Base-by-base conservation (phyloP, 495 filamentous ascomycete genomes). In the Penicillium cataractarum region DNA sequence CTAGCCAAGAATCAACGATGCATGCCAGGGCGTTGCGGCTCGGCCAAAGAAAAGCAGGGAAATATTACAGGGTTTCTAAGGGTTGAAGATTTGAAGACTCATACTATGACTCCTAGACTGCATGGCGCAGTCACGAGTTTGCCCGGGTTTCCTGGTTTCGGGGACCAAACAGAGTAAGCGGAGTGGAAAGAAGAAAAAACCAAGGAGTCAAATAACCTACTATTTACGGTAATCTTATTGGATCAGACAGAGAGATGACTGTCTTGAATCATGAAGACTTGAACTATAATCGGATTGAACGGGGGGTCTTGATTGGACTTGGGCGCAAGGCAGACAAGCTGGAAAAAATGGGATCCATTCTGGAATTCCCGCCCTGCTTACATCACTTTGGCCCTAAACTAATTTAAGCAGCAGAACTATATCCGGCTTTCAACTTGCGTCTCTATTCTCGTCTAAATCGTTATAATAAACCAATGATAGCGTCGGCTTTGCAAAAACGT, bases 361-460 rank as follows among this genome's bases (percentile, higher is more conserved):
- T 40, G 37, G 15, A 40, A n/a, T 54, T 51, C 59, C 60, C 31
- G 52, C 56, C 54, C 63, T 49, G 61, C 61, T 64, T 64, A 64
- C 61, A n/a, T 57, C 58, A 57, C 49, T 39, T n/a, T 17, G 19
- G 51, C 48, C 46, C 60, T 60, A 66, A 62, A 60, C 64, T 49
- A 55, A 60, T 63, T 55, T 42, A 31, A 63, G 64, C 19, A 61
- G 19, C 58, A 42, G 60, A 59, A 63, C 49, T 66, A 66, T 61
- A 61, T 24, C 42, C 19, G 19, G 42, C 5, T 21, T 21, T 9
- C 3, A 46, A 61, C 53, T 57, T 42, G 33, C 37, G 33, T 56
- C 33, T 35, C 27, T 44, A 48, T 39, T 32, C 27, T 27, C n/a
- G n/a, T 57, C 53, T 39, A 39, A 60, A 58, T 63, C 64, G 50